These are phyloP conservation scores for Penicillium sp. DNA, from an alignment of 2,329 filamentous ascomycete genomes.

Conservation along the genomic window DNA sequence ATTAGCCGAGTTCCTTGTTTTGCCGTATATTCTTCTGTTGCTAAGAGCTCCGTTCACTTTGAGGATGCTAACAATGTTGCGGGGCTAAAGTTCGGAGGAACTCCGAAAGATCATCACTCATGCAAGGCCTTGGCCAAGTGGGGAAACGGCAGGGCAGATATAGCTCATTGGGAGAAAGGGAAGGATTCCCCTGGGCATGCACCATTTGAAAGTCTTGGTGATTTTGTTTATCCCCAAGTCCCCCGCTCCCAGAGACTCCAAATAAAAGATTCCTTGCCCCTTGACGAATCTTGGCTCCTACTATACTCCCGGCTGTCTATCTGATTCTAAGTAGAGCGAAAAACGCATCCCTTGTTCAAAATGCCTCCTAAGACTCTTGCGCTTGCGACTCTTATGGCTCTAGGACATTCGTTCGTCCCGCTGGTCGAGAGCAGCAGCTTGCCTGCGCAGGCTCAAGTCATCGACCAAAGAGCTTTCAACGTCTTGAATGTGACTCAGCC, in stretches of 20 bases:
- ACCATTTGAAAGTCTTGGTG: not conserved
- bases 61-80: not conserved
- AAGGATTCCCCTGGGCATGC: not conserved
- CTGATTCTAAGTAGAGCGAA: not conserved
- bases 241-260: too few relatives aligned
- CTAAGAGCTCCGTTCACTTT: not conserved
- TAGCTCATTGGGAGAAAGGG: not conserved
- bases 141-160: not conserved
- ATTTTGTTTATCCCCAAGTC: not conserved
- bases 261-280: not conserved
- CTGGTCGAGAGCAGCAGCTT: not conserved
- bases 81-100: not conserved
- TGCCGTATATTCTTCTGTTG: not conserved
- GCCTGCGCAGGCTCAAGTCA: constrained; percentile 16
- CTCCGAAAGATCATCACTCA: not conserved
- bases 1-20: too few relatives aligned
- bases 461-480: constrained; percentile 18
- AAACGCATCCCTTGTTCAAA: not conserved
- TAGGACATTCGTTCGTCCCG: not conserved
- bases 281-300: not conserved
- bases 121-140: not conserved
- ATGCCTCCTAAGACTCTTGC: not conserved
- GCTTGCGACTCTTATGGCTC: not conserved
- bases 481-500: constrained; percentile 16
- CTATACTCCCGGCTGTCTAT: not conserved